These are phyloP conservation scores for Neofusicoccum kwambonambiense DNA, from an alignment of 2,329 filamentous ascomycete species.

Conservation along the genomic window DNA sequence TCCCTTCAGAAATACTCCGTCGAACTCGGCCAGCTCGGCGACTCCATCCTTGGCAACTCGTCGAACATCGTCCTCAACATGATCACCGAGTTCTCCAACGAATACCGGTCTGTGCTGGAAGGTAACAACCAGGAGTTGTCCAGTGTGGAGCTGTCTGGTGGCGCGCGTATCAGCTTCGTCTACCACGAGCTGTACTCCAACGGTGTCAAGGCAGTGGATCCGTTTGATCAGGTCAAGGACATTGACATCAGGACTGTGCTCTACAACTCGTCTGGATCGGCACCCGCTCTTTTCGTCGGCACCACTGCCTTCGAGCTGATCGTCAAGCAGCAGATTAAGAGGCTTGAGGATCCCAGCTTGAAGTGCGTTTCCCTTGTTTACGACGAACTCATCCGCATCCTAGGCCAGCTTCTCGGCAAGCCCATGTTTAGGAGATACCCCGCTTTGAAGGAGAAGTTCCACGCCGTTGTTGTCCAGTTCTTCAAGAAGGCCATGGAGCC, in stretches of 20 bases:
- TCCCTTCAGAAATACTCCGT: conserved; percentile 87
- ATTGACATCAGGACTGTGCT: conserved; percentile 95
- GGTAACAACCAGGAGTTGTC: conserved; percentile 97
- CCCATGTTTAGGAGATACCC: conserved; percentile 90
- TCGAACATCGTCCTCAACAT: conserved; percentile 97
- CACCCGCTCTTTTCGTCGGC: conserved; percentile 92
- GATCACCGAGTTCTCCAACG: conserved; percentile 97
- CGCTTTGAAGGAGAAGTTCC: conserved; percentile 94
- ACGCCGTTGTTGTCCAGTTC: conserved; percentile 85
- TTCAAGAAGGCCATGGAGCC: conserved; percentile 99
- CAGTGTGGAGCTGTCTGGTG: conserved; percentile 89
- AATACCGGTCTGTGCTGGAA: conserved; percentile 93
- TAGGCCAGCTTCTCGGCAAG: conserved; percentile 86
- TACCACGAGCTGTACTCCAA: conserved; percentile 99
- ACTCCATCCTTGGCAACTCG: conserved; percentile 93
- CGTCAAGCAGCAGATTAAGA: conserved; percentile 97
- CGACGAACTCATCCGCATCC: conserved; percentile 93
- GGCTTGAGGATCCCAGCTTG: conserved; percentile 90
- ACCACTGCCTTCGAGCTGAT: conserved; percentile 98
- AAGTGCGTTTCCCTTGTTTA: conserved; percentile 98
- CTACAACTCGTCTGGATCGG: conserved; percentile 98
- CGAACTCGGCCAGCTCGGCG: conserved; percentile 80
- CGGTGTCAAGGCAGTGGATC: conserved; percentile 95
- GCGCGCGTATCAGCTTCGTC: conserved; percentile 97
- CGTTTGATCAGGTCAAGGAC: conserved; percentile 96